Evolutionary conservation across 768 basidiomycete genomes (phyloP).

Genomic region (Mycena vitilis): DNA sequence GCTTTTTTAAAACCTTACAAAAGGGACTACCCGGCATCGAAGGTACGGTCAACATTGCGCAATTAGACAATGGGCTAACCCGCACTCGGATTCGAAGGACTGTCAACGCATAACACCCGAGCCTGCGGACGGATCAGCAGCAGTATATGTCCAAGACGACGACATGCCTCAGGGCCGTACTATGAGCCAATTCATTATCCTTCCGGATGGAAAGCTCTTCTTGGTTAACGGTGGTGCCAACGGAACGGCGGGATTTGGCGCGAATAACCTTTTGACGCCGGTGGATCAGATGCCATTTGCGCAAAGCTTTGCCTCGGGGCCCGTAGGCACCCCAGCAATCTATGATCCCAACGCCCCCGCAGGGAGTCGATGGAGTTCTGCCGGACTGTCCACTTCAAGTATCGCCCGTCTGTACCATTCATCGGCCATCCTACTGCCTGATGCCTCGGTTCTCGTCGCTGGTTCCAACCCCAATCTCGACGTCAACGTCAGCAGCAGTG

Average conservation of each 20-base stretch:
- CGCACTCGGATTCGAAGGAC: slow-evolving; percentile 72
- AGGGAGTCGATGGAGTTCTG: slow-evolving; percentile 82
- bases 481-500: slow-evolving; percentile 63
- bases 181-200: slow-evolving; percentile 92
- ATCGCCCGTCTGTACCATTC: slow-evolving; percentile 94
- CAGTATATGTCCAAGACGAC: slow-evolving; percentile 78
- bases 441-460: slow-evolving; percentile 86
- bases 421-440: slow-evolving; percentile 86
- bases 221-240: slow-evolving; percentile 85
- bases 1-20: too few relatives aligned
- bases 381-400: slow-evolving; percentile 66
- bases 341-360: slow-evolving; percentile 81
- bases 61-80: too few relatives aligned
- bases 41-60: too few relatives aligned
- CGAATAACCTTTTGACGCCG: slow-evolving; percentile 48
- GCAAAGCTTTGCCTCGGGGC: slow-evolving; percentile 82
- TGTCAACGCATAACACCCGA: slow-evolving; percentile 92
- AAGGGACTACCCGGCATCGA: too few relatives aligned
- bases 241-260: slow-evolving; percentile 75
- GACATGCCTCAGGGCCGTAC: slow-evolving; percentile 81
- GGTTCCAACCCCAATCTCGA: slow-evolving; percentile 96
- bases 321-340: slow-evolving; percentile 81
- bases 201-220: slow-evolving; percentile 84
- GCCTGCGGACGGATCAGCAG: slow-evolving; percentile 72
- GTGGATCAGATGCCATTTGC: slow-evolving; percentile 70